Evolutionary conservation across 169 alveolate genomes (phyloP), one percentile per base, ranked within the genome.

Genomic region (Cryptosporidium sp.): DNA sequence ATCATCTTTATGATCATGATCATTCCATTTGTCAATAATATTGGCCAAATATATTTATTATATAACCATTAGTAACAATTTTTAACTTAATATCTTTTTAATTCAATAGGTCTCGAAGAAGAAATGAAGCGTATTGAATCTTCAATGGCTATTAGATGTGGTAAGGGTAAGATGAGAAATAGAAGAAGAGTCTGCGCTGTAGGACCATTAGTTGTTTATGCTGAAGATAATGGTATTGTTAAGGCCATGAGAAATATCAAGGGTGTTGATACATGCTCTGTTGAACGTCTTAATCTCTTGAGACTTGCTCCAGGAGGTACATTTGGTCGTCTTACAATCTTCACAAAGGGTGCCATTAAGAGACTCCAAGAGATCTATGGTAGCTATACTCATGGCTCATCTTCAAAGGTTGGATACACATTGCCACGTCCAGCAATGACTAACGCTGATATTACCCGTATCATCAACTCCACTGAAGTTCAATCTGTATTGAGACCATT

Each of bases 251-350:
- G 99, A 93, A 98, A 98, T 95, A 95, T 98, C 85, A 98, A 99
- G 53, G 99, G 99, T 53, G 99, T 98, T 69, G 99, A 98, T 58
- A 95, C 96, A 42, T 94, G 97, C 95, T 92, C 94, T 60, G 99
- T 98, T 29, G 98, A 97, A 91, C 96, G 98, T 91, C 93, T 98
- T 68, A 98, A 97, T 93, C 95, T 98, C 86, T 96, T 98, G 86
- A 96, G 96, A 94, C 95, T 98, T 86, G 99, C 99, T 69, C 99
- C 99, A 23, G 99, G 99, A 69, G 99, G 99, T 70, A 94, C 97
- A 71, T 93, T 98, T 70, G 99, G 99, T 75, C 97, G 99, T 91
- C 94, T 98, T 92, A 92, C 97, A 69, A 93, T 98, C 94, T 98
- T 98, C 98, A 97, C 99, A 60, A 96, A 96, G 92, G 94, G 96